These are phyloP conservation scores for Ustilago nuda DNA, from an alignment of 1,284 basidiomycete genomes.

Conservation along the genomic window DNA sequence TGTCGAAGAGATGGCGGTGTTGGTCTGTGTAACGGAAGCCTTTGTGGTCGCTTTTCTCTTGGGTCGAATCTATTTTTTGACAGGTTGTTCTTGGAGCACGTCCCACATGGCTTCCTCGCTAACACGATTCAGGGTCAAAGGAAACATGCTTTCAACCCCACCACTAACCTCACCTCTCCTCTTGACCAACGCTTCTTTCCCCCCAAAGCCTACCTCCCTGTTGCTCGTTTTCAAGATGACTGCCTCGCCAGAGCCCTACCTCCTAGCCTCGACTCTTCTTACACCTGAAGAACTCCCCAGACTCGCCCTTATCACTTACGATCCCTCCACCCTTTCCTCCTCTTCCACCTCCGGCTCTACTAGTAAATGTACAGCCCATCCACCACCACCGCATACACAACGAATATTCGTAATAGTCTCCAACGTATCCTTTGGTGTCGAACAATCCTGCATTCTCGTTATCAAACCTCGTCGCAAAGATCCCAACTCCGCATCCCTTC, in stretches of 20 bases:
- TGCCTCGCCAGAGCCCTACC: constrained; percentile 38
- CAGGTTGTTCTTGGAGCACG: constrained; percentile 15
- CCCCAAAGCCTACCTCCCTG: too few species aligned
- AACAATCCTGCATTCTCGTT: constrained; percentile 46
- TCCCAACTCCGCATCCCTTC: constrained; percentile 26
- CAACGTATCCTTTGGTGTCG: constrained; percentile 37
- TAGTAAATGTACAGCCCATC: too few species aligned
- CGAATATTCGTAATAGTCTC: constrained; percentile 52
- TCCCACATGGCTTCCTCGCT: constrained; percentile 12
- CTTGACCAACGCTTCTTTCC: neutral
- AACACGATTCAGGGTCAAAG: neutral
- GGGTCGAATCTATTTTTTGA: constrained; percentile 3
- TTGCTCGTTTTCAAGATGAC: constrained; percentile 12
- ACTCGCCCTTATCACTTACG: constrained; percentile 44
- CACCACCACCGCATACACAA: constrained; percentile 20
- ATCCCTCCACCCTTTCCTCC: constrained; percentile 1
- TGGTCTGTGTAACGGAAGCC: neutral
- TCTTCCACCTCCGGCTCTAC: neutral
- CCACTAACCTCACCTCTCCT: neutral
- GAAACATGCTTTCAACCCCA: neutral
- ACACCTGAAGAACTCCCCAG: constrained; percentile 49
- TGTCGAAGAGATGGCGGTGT: neutral
- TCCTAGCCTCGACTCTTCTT: constrained; percentile 46
- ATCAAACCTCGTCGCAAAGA: constrained; percentile 42
- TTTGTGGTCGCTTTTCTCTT: neutral